These are phyloP conservation scores for Extremus antarcticus DNA, from an alignment of 495 filamentous ascomycete genomes.

Conservation along the genomic window DNA sequence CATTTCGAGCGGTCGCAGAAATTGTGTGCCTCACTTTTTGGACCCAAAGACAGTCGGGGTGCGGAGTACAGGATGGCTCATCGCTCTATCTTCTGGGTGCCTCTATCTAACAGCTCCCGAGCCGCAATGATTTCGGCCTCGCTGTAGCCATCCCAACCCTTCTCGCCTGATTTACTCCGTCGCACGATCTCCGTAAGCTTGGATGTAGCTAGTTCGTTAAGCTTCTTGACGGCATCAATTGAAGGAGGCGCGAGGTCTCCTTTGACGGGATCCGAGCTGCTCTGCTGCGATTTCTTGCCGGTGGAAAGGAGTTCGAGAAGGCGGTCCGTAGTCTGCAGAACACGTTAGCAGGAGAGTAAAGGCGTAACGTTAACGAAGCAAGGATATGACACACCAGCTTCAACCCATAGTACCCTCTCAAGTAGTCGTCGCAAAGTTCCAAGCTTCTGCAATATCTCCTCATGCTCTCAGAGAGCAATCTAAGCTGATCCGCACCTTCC, in stretches of 20 bases:
- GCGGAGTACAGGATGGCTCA: conserved; percentile 3
- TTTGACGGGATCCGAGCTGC: conserved; percentile 23
- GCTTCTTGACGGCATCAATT: conserved; percentile 46
- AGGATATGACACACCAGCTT: conserved; percentile 49
- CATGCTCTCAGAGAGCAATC: conserved; percentile 56
- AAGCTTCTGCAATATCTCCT: conserved; percentile 80
- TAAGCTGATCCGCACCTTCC: conserved; percentile 32
- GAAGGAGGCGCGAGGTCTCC: conserved; percentile 29
- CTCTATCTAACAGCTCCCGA: conserved; percentile 53
- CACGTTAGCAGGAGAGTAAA: background rate
- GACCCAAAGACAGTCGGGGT: too few species aligned
- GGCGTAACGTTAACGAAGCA: background rate
- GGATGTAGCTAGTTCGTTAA: conserved; percentile 61
- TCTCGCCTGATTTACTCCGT: conserved; percentile 45
- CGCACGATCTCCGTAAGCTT: conserved; percentile 69
- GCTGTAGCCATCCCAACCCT: conserved; percentile 61
- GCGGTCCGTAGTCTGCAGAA: conserved; percentile 12
- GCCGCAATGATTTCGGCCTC: conserved; percentile 68
- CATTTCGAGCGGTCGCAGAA: background rate
- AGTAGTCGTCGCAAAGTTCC: conserved; percentile 85
- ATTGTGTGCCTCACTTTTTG: too few species aligned
- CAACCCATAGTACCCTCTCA: conserved; percentile 86
- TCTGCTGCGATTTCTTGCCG: conserved; percentile 15
- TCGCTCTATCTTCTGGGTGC: conserved; percentile 25
- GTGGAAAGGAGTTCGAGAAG: conserved; percentile 22